Base-by-base conservation (phyloP, 352 stramenopile species). In the Pythium scleroteichum region DNA sequence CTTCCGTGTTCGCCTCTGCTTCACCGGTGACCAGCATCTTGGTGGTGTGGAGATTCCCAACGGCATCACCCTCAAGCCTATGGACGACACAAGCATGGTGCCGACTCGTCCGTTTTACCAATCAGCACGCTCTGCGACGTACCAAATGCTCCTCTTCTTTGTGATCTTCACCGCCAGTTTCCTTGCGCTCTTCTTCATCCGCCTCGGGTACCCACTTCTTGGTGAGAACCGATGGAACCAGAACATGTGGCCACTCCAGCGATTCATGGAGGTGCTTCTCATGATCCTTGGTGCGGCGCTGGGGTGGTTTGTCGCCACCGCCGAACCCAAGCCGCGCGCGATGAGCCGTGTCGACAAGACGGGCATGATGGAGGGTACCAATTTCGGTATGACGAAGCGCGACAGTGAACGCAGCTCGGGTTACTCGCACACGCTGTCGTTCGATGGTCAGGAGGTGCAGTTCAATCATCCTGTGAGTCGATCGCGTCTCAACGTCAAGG, bases 161-260 rank as follows among this genome's bases (percentile, higher is more conserved):
- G 48, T 93, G 24, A 88, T 75, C 20, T 93, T 95, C 73, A 82
- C 78, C 16, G 74, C 65, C 58, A 92, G 80, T 58, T 92, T 90
- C 54, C 74, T 76, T 38, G 65, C 65, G n/a, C 52, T 95, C 50
- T 80, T 88, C 59, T 73, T 91, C 38, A 88, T 93, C 35, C 82
- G 79, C 3, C 73, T 79, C 22, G 72, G 81, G 54, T 90, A 95
- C 68, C 83, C 83, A 32, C 63, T 95, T 9, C 71, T 90, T n/a
- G 82, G 76, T 16, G 45, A 64, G 22, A 65, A 82, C 51, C 75
- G 77, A 23, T 54, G 69, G 53, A 83, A 92, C 59, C 84, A 93
- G 72, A 69, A 86, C 57, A 79, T 90, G 78, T 95, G 86, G 86
- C 86, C 86, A 8, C 66, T 94, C 39, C 84, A 95, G 72, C 82